phyloP scores from a whole-genome alignment of 306 rosid species.

The Citrullus mucosospermus region DNA sequence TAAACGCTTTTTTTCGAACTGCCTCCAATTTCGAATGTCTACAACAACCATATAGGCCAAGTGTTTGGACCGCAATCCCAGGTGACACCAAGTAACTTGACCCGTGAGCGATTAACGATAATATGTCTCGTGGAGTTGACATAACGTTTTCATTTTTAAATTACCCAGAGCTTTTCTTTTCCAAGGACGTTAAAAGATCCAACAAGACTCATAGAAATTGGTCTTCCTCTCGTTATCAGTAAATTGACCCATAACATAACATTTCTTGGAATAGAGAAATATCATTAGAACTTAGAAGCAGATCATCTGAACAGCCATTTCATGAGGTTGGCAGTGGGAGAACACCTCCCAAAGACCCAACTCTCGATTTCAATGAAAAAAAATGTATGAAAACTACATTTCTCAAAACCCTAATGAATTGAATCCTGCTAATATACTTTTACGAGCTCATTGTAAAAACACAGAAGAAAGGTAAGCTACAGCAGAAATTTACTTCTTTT shows the following conservation, averaged over 20 bases:
- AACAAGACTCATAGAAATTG: too few species aligned
- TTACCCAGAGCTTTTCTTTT: too few species aligned
- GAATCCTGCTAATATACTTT: neutral
- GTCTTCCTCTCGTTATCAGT: neutral
- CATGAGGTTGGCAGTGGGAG: neutral
- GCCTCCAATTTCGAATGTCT: too few species aligned
- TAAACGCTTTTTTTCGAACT: too few species aligned
- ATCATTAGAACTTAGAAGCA: neutral
- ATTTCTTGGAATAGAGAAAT: neutral
- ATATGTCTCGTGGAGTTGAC: too few species aligned
- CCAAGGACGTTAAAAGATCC: too few species aligned
- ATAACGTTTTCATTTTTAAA: too few species aligned
- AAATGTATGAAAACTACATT: neutral
- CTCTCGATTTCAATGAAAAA: neutral
- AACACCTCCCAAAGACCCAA: neutral
- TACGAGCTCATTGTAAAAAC: neutral
- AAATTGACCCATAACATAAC: neutral
- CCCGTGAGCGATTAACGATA: too few species aligned
- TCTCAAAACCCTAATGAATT: neutral
- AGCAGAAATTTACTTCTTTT: neutral
- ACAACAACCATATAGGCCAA: too few species aligned
- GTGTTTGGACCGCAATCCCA: too few species aligned
- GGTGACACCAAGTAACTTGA: too few species aligned
- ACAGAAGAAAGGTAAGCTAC: neutral
- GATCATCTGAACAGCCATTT: neutral